phyloP scores from a whole-genome alignment of 345 rosid genomes.

The Hevea brasiliensis region DNA sequence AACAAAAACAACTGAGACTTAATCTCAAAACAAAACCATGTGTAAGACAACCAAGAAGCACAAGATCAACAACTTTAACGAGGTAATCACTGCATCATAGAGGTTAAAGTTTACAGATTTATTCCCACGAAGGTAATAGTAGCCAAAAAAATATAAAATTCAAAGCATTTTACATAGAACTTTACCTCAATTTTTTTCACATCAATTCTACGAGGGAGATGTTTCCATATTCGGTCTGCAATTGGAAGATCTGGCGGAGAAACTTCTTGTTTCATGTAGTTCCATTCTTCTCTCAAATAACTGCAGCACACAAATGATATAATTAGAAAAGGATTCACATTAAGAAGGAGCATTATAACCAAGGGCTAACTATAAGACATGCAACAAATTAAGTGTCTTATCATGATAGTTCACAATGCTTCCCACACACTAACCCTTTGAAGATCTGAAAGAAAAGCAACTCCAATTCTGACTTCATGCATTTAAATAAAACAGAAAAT shows the following conservation, averaged over 20 bases:
- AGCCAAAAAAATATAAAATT: too few relatives aligned
- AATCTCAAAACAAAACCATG: too few relatives aligned
- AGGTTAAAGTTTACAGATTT: neutral
- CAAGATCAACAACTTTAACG: neutral
- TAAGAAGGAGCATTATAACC: slow-evolving; percentile 13
- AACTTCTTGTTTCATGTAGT: slow-evolving; percentile 48
- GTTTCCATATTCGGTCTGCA: slow-evolving; percentile 57
- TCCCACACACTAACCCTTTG: neutral
- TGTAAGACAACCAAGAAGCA: neutral
- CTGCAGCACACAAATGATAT: slow-evolving; percentile 37
- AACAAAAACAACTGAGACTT: too few relatives aligned
- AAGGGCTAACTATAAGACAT: neutral
- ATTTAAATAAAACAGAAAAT: neutral
- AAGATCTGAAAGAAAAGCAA: neutral
- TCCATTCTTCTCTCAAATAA: slow-evolving; percentile 79
- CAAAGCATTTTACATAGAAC: neutral
- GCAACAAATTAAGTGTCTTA: neutral
- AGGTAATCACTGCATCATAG: slow-evolving; percentile 1
- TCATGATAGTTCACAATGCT: slow-evolving; percentile 10
- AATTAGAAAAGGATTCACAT: slow-evolving; percentile 17
- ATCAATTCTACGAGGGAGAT: slow-evolving; percentile 56
- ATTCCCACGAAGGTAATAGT: neutral
- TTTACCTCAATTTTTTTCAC: slow-evolving; percentile 42
- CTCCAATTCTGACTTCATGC: slow-evolving; percentile 4
- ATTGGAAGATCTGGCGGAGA: slow-evolving; percentile 56